Evolutionary conservation across 2,329 filamentous ascomycete species (phyloP).

Genomic region (Zarea fungicola): DNA sequence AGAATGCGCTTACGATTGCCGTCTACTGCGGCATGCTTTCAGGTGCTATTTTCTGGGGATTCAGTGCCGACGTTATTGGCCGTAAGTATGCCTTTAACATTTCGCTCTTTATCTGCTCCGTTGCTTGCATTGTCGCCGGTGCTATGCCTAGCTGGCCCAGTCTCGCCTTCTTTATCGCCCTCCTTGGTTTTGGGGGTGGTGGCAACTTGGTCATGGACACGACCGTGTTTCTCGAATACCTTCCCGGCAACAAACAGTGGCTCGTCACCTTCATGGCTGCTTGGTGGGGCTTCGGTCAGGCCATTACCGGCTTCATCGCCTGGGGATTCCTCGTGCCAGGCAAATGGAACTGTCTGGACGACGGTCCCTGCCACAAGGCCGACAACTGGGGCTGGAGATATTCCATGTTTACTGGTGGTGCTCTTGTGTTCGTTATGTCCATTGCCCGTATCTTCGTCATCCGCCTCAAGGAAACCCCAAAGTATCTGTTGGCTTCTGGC

Average conservation of each 20-base stretch:
- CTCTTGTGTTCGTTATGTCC: constrained; percentile 39
- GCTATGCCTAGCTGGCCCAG: constrained; percentile 61
- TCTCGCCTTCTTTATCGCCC: constrained; percentile 57
- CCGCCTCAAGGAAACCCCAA: constrained; percentile 43
- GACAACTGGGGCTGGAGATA: constrained; percentile 48
- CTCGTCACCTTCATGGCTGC: constrained; percentile 40
- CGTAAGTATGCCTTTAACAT: constrained; percentile 64
- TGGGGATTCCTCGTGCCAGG: constrained; percentile 46
- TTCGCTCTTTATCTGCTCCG: constrained; percentile 56
- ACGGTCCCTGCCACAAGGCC: constrained; percentile 39
- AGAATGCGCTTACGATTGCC: constrained; percentile 55
- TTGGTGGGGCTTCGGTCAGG: constrained; percentile 50
- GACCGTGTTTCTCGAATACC: constrained; percentile 47
- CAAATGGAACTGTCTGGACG: constrained; percentile 34
- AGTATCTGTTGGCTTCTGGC: constrained; percentile 42
- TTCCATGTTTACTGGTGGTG: constrained; percentile 40
- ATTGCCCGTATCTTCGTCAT: constrained; percentile 41
- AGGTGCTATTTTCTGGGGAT: constrained; percentile 63
- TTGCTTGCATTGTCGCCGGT: constrained; percentile 57
- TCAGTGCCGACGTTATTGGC: constrained; percentile 63
- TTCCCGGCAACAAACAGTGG: constrained; percentile 43
- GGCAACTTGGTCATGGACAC: constrained; percentile 48
- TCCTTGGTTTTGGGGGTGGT: constrained; percentile 56
- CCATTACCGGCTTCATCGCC: constrained; percentile 39
- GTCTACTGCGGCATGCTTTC: constrained; percentile 51